These are phyloP conservation scores for Gracilaria domingensis DNA, from an alignment of 23 red algal genomes.

Conservation along the genomic window DNA sequence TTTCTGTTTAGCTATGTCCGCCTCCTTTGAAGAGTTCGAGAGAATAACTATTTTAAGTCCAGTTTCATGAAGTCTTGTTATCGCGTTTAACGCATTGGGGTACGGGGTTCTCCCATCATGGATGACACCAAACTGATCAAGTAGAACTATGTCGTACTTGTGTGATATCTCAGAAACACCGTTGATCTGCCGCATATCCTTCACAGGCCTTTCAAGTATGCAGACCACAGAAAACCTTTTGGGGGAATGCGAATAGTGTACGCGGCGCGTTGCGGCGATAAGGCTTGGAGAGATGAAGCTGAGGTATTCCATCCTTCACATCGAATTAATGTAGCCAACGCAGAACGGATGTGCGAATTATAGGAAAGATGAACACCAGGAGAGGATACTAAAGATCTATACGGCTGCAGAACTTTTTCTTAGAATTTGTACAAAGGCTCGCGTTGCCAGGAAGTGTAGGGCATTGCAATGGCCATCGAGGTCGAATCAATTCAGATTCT, in stretches of 20 bases:
- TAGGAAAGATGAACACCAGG: not conserved
- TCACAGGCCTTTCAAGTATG: not conserved
- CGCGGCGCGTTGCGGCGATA: not conserved
- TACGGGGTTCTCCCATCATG: slow-evolving; percentile 81
- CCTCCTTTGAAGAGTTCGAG: slow-evolving; percentile 80
- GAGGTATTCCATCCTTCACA: not conserved
- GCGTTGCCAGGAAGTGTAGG: no score
- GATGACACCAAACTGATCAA: slow-evolving; percentile 92
- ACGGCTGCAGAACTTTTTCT: no score
- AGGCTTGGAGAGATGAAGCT: not conserved
- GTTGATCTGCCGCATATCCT: slow-evolving; percentile 25
- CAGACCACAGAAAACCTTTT: not conserved
- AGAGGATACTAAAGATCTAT: no score
- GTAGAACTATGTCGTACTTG: slow-evolving; percentile 73
- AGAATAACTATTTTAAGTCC: slow-evolving; percentile 73
- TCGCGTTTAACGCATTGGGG: slow-evolving; percentile 58
- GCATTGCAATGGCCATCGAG: no score
- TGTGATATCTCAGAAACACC: slow-evolving; percentile 27
- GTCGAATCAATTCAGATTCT: no score
- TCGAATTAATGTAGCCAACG: not conserved
- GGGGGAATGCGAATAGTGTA: not conserved
- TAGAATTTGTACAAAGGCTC: slow-evolving; percentile 11
- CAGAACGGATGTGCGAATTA: not conserved
- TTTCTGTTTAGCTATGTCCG: slow-evolving; percentile 34
- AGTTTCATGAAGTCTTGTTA: slow-evolving; percentile 38